A percentile compares a stretch with the other conserved stretches of the same genome.
Evolutionary conservation across 768 basidiomycete genomes (phyloP).

Genomic region (Boletus speciosus): DNA sequence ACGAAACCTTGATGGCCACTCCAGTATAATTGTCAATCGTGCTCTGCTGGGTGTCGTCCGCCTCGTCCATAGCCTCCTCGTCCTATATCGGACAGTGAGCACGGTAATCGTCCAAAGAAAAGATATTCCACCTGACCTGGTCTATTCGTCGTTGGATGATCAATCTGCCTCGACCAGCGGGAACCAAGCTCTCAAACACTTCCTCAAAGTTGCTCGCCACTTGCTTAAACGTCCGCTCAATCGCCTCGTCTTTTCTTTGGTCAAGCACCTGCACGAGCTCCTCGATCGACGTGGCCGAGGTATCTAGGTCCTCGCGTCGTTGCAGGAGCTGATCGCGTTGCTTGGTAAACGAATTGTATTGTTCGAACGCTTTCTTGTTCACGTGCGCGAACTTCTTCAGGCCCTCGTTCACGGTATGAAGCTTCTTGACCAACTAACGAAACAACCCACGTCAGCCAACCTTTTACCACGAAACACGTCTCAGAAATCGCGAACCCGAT

Average conservation of each 20-base stretch:
- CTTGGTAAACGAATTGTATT: conserved; percentile 97
- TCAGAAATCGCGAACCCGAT: conserved; percentile 56
- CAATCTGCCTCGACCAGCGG: conserved; percentile 84
- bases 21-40: conserved; percentile 94
- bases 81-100: conserved; percentile 42
- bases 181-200: conserved; percentile 94
- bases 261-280: conserved; percentile 92
- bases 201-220: conserved; percentile 97
- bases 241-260: conserved; percentile 97
- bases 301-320: conserved; percentile 88
- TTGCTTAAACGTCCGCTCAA: conserved; percentile 97
- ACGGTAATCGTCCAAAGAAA: background rate
- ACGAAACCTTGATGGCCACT: conserved; percentile 82
- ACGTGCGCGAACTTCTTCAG: conserved; percentile 97
- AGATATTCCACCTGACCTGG: conserved; percentile 44
- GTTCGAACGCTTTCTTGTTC: conserved; percentile 99
- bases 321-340: conserved; percentile 88
- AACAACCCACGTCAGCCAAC: conserved; percentile 1
- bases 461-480: background rate
- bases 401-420: conserved; percentile 89
- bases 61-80: conserved; percentile 65
- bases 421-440: conserved; percentile 80
- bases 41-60: conserved; percentile 68
- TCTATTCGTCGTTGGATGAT: conserved; percentile 93
- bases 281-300: conserved; percentile 83